Percentiles rank a stretch among this genome's conserved stretches.
Conservation (phyloP, 306 rosid species). For the Glycine soja region DNA sequence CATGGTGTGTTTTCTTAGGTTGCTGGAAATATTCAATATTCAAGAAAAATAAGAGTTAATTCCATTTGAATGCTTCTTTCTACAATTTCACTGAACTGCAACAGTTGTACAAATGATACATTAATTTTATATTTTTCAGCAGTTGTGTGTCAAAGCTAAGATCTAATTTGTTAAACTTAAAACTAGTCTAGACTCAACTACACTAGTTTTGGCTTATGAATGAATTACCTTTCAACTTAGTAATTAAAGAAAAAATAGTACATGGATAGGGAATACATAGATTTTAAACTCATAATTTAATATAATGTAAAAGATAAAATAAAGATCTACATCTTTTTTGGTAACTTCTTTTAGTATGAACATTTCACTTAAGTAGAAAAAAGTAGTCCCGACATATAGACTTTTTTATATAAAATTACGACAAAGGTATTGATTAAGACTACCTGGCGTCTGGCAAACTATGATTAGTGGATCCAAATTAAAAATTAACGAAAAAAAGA, state of each 20-base stretch:
- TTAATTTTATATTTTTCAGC: not conserved
- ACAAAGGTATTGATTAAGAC: not conserved
- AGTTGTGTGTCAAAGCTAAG: not conserved
- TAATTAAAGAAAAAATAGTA: no score
- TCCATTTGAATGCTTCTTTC: not conserved
- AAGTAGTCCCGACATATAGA: not conserved
- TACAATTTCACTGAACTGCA: slow-evolving; percentile 22
- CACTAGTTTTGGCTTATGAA: slow-evolving; percentile 1
- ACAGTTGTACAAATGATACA: not conserved
- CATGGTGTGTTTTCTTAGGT: slow-evolving; percentile 36
- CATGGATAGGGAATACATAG: no score
- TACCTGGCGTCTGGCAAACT: not conserved
- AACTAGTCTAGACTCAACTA: not conserved
- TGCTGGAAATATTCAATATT: slow-evolving; percentile 21
- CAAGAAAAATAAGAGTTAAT: slow-evolving; percentile 27
- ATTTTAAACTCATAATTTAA: not conserved
- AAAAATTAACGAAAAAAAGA: not conserved
- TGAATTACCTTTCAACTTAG: not conserved
- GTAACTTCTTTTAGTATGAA: slow-evolving; percentile 8
- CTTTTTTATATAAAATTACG: not conserved
- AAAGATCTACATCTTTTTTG: slow-evolving; percentile 1
- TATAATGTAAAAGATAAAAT: not conserved
- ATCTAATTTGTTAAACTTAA: not conserved
- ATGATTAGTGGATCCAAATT: slow-evolving; percentile 6
- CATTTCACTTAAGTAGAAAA: not conserved